These are phyloP conservation scores for Plasmodium fragile DNA, from an alignment of 169 alveolate genomes.

Conservation along the genomic window DNA sequence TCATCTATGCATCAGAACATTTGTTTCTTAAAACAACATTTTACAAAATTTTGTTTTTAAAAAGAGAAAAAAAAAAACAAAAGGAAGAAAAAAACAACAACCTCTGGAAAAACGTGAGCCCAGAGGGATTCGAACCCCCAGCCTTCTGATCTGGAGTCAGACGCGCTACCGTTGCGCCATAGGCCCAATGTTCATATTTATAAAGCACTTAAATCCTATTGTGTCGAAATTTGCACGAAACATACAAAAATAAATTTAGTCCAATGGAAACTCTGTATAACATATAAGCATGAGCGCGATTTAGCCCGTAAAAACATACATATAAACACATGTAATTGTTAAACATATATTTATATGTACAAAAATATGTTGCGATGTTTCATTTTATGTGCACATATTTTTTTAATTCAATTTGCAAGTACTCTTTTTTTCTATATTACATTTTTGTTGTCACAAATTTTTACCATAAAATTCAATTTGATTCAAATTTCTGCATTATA, in stretches of 20 bases:
- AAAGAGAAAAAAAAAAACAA: not conserved
- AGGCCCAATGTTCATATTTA: constrained; percentile 79
- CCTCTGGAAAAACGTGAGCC: constrained; percentile 80
- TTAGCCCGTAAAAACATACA: not conserved
- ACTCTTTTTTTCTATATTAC: not conserved
- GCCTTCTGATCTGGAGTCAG: constrained; percentile 94
- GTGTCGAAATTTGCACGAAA: not conserved
- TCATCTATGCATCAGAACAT: not conserved
- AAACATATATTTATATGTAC: not conserved
- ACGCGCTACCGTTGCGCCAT: constrained; percentile 94
- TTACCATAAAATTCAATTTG: not conserved
- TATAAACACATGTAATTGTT: not conserved
- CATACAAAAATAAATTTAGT: too few relatives aligned
- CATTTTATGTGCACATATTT: not conserved
- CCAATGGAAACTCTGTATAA: too few relatives aligned
- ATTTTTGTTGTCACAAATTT: not conserved
- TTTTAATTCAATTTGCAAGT: not conserved
- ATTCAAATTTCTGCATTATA: not conserved
- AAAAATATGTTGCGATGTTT: not conserved
- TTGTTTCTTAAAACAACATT: not conserved
- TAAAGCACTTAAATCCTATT: not conserved
- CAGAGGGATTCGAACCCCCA: constrained; percentile 93
- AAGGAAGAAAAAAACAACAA: too few relatives aligned
- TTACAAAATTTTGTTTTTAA: too few relatives aligned
- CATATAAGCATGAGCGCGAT: not conserved